Percentiles rank a stretch among this genome's conserved stretches.
Evolutionary conservation across 176 grass and related monocot genomes (phyloP).

Genomic region (Bolboschoenus planiculmis): DNA sequence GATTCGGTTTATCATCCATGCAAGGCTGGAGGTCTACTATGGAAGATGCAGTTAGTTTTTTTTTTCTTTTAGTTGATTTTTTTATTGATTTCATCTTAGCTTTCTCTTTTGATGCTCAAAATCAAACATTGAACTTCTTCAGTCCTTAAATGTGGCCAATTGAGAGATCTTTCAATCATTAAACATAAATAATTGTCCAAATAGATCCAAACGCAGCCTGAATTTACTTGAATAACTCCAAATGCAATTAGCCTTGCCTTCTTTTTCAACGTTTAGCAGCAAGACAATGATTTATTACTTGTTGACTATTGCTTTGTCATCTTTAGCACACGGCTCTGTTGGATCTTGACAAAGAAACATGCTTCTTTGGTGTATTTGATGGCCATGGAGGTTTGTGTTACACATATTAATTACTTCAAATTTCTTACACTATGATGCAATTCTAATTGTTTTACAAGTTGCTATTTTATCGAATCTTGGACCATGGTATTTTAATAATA

Average conservation of each 20-base stretch:
- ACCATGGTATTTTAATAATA: not conserved
- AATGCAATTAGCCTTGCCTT: not conserved
- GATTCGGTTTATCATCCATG: slow-evolving; percentile 82
- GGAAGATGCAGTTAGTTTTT: slow-evolving; percentile 76
- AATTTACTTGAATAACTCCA: not conserved
- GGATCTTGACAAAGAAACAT: slow-evolving; percentile 18
- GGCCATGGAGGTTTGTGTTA: slow-evolving; percentile 21
- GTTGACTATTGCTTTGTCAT: not conserved
- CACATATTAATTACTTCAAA: not conserved
- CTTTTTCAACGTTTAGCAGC: not conserved
- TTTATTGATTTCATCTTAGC: not conserved
- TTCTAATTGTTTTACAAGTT: not conserved
- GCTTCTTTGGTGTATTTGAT: slow-evolving; percentile 25
- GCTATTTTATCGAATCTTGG: not conserved
- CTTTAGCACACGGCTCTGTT: slow-evolving; percentile 19
- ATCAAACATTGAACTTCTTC: not conserved
- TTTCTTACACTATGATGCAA: not conserved
- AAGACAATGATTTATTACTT: not conserved
- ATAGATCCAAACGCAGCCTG: not conserved
- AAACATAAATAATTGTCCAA: not conserved
- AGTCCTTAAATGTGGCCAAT: not conserved
- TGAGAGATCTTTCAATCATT: not conserved
- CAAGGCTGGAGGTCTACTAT: slow-evolving; percentile 95
- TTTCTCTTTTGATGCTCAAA: not conserved
- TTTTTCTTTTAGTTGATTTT: not conserved